A percentile compares a stretch with the other conserved stretches of the same genome.
Conservation (phyloP, 306 rosid genomes). For the Benincasa hispida region DNA sequence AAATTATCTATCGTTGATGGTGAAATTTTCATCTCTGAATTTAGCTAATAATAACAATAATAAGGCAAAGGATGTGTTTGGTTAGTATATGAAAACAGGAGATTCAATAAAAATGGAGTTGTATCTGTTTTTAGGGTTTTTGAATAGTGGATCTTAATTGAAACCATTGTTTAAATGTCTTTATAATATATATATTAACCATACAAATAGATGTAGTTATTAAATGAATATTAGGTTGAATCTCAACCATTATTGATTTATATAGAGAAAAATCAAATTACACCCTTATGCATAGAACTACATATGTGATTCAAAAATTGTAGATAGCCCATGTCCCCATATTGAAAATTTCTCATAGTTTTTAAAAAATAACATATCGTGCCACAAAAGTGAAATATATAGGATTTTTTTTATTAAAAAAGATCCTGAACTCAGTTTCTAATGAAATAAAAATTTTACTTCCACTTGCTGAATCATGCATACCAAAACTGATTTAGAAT, state of each 20-base stretch:
- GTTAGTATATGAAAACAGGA: too few relatives aligned
- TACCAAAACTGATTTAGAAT: background rate
- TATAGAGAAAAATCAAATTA: background rate
- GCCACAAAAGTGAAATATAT: background rate
- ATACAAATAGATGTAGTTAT: too few relatives aligned
- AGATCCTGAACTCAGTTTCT: background rate
- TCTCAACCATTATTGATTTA: too few relatives aligned
- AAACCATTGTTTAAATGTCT: too few relatives aligned
- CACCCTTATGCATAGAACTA: background rate
- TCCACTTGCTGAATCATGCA: background rate
- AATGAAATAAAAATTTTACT: background rate
- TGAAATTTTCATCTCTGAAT: too few relatives aligned
- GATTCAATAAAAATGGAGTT: too few relatives aligned
- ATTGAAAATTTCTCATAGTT: too few relatives aligned
- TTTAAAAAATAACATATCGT: background rate
- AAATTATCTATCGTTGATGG: background rate
- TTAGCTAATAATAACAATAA: too few relatives aligned
- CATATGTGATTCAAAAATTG: background rate
- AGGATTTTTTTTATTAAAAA: background rate
- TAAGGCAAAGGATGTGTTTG: too few relatives aligned
- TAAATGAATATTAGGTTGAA: background rate
- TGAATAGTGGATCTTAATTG: background rate
- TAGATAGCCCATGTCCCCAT: background rate
- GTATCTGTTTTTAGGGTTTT: background rate
- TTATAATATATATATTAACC: too few relatives aligned